Base-by-base conservation (phyloP, 169 alveolate genomes). In the Eimeria necatrix region DNA sequence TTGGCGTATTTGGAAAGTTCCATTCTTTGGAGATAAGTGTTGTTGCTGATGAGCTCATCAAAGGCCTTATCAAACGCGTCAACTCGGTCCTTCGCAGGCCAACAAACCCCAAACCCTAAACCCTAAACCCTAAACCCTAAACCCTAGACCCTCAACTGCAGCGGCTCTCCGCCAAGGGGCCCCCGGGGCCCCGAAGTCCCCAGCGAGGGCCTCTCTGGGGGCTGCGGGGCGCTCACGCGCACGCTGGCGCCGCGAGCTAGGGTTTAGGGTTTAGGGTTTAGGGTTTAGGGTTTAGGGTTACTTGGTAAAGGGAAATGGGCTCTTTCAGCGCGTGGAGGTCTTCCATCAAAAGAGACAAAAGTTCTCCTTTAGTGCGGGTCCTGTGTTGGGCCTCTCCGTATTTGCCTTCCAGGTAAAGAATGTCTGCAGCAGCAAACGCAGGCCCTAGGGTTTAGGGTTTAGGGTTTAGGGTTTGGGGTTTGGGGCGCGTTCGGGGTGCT, bases 261-360 rank as follows among this genome's bases (percentile, higher is more conserved):
- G n/a, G 4, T 4, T n/a, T 5, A 12, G 41, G 4, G 73, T 61
- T 68, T 68, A 68, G 78, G 78, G 78, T 68, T 68, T 68, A 68
- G 78, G 78, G 78, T 68, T 68, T 68, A 68, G 78, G 78, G 78
- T 68, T 68, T 68, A 68, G 4, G 73, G 20, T n/a, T 46, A 89
- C 94, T 87, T 96, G 90, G 68, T 95, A 95, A 48, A 96, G 64
- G 24, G 93, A 94, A 18, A 96, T 93, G 26, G 98, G 98, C 92
- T 97, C 98, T 91, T 97, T 97, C 70, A 97, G 94, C 22, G 97
- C 95, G 93, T 97, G 98, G 74, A 97, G 96, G 53, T 96, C 95
- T 51, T 94, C 95, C 93, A 89, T 94, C 32, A 97, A 93, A 71
- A 95, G 80, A 14, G 97, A 96, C 56, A 96, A 96, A 76, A 96